Base-by-base conservation (phyloP, 1,284 basidiomycete species). In the Cutaneotrichosporon dermatis region DNA sequence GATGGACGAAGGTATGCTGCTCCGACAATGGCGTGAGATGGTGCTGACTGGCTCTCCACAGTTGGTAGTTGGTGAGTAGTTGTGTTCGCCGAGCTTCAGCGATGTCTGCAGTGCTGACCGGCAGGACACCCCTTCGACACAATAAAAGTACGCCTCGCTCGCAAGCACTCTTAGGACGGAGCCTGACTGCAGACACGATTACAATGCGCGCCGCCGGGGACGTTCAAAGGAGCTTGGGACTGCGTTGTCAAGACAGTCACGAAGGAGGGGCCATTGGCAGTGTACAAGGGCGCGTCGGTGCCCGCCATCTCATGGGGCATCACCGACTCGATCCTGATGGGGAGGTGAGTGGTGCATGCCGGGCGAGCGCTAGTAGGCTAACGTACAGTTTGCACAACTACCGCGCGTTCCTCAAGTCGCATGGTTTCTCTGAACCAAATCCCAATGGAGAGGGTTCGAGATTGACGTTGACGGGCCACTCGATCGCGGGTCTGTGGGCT, bases 271-370 rank as follows among this genome's bases (percentile, higher is more conserved):
- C 67, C 73, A 3, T 37, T 68, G 44, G 76, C 76, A 11, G 59
- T 79, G 51, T 79, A 79, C 60, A 78, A 77, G 59, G 78, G 78
- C 41, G 77, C 78, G 4, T 73, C 73, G 13, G 69, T 76, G 11
- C 77, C 77, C 0, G 78, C 78, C 12, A 59, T 79, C 35, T 73
- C 74, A 42, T 79, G 78, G 78, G 72, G 73, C 7, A 72, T 78
- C 16, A 78, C 75, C 7, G 78, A 79, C 62, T 70, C 74, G 6
- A 74, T 79, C 46, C 58, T 79, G 39, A 78, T 79, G 73, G 78
- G 77, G 34, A 74, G 72, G 75, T 76, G 55, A 46, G 69, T 59
- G 15, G 6, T 37, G 15, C 7, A 39, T 46, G 13, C 6, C 5
- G 16, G 3, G 46, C 11, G 13, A 6, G 11, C n/a, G 11, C 0